Base-by-base conservation (phyloP, 2,329 filamentous ascomycete genomes). In the Aspergillus vadensis region DNA sequence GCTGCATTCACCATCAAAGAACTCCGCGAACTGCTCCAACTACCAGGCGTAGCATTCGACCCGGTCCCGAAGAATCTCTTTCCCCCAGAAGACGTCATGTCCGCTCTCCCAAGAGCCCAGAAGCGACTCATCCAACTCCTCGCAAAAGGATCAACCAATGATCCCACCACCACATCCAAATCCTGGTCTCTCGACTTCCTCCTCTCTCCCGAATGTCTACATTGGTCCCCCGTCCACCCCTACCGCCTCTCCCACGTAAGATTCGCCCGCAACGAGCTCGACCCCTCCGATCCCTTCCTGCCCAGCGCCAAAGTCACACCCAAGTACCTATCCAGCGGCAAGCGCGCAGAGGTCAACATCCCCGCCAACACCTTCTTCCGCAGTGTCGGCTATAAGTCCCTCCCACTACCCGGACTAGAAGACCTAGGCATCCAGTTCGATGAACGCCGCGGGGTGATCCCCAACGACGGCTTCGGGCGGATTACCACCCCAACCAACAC, bases 1-100 rank as follows among this genome's bases (percentile, higher is more conserved):
- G 94, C 92, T 23, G 88, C 95, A 0, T 98, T 97, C 70, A 97
- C 94, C 0, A 96, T 97, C 74, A 98, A 97, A 76, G 95, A 99
- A 79, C 80, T 92, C 15, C 87, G 95, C 38, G 95, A 99, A 76
- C 80, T 99, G 4, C 88, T 97, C 78, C 89, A 90, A 53, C 82
- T 98, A 2, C 84, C 86, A 0, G 80, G 80, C 0, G 88, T 96
- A 9, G 84, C 83, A 14, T 96, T 97, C 70, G 83, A 88, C 57
- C 85, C 89, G 1, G 81, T 94, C 27, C 84, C 91, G 57, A 75
- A 79, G 60, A 79, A 83, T 1, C 80, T 96, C 6, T 81, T 95
- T 50, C 92, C 92, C 0, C 74, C 76, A 1, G 72, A 77, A 14
- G 70, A 82, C 0, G 83, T 91, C 57, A 79, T 89, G 41, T 86